Base-by-base conservation (phyloP, 768 basidiomycete species). In the Mycena vitilis region DNA sequence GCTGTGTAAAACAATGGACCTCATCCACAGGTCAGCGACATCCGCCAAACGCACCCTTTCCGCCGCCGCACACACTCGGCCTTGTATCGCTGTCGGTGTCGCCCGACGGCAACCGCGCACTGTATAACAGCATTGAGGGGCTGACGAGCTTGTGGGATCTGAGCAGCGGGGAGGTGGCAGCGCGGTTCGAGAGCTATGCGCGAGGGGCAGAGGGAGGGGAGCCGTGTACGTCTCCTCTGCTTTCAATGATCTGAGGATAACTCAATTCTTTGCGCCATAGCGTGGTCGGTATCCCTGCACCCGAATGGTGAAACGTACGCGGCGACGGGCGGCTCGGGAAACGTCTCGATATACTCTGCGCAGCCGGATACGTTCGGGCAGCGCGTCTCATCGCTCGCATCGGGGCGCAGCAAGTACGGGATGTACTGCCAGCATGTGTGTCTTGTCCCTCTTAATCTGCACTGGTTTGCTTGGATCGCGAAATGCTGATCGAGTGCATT, bases 71-170 rank as follows among this genome's bases (percentile, higher is more conserved):
- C 79, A 89, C 94, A 9, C 89, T 97, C 22, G 95, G 93, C 3
- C 88, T 95, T 71, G 88, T 94, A 20, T 95, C 95, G 7, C 79
- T 97, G 40, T 94, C 93, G 20, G 88, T 88, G 10, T 86, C 90
- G 22, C 84, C 86, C 0, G 84, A 88, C 55, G 96, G 94, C 10
- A 83, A 80, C 54, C 81, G 79, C 37, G 94, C 89, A 0, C 77
- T 98, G 52, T 92, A 90, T 73, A 95, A 95, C 74, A 91, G 91
- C 62, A 82, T 96, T 22, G 95, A 97, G 73, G 96, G 96, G 2
- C 86, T 91, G 36, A 95, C 94, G 0, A 85, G 81, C 54, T 79
- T 96, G 30, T 91, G 91, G 87, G 90, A 96, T 75, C 77, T 95
- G 53, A 79, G 85, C 42, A 86, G 81, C 20, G 91, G 91, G 5